Base-by-base conservation (phyloP, 768 basidiomycete species). In the Rhodotorula kratochvilovae region DNA sequence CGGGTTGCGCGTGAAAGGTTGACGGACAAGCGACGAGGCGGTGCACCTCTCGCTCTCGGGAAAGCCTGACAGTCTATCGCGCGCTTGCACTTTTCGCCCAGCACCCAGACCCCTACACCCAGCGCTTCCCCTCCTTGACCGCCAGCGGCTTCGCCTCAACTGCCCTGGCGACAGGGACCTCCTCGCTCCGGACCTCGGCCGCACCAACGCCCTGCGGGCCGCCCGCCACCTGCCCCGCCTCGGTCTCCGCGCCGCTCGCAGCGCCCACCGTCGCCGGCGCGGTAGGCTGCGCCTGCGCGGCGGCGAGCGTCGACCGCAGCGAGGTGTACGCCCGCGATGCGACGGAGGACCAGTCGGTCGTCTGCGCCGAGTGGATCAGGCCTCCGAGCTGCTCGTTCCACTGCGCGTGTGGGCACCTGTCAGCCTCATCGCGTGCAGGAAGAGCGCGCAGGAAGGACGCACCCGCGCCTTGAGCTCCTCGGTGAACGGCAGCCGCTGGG, bases 361-460 rank as follows among this genome's bases (percentile, higher is more conserved):
- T 50, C n/a, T 66, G 65, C 12, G 57, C 46, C 27, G 57, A 3
- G 57, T 66, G 33, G 48, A 66, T 17, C n/a, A 56, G 46, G 19
- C 45, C 39, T n/a, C 65, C 65, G 46, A 71, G 46, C 54, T 71
- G 65, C 33, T 67, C 65, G 50, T 71, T 71, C 70, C 70, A 71
- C 70, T 71, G 46, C 45, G 35, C 4, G 17, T 5, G n/a, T 7
- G 25, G n/a, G 13, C 15, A 17, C 8, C 12, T 27, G 31, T 5
- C 15, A 21, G 43, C 29, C 23, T 48, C 48, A 42, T 12, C n/a
- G 25, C 5, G 43, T 6, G 15, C 13, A n/a, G 53, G 35, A 12
- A 3, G 54, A 35, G 12, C 13, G 60, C 29, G 58, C 42, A 45
- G 53, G 60, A n/a, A 16, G 42, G 36, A 58, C 66, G 42, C 13